phyloP scores from a whole-genome alignment of 78 protist genomes.

The Bodo saltans region DNA sequence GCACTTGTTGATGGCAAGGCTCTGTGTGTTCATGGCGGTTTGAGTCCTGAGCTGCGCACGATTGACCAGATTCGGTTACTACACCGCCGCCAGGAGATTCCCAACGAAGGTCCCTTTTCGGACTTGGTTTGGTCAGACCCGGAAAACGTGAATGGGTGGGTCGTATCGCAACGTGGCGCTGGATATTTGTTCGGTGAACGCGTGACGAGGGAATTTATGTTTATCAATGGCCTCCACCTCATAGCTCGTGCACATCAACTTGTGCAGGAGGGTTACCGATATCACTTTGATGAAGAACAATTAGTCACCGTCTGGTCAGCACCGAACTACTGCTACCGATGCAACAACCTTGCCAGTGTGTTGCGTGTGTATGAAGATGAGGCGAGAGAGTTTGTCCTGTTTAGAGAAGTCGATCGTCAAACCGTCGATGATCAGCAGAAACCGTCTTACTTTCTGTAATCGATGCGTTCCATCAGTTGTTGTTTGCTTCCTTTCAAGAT shows the following conservation, averaged over 20 bases:
- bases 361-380: conserved; percentile 64
- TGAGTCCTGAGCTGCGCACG: conserved; percentile 47
- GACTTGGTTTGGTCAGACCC: conserved; percentile 94
- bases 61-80: conserved; percentile 46
- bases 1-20: conserved; percentile 53
- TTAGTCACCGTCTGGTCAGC: conserved; percentile 98
- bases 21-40: conserved; percentile 79
- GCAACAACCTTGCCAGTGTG: conserved; percentile 92
- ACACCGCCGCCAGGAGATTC: conserved; percentile 52
- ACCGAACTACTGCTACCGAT: conserved; percentile 97
- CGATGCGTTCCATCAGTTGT: too few species aligned
- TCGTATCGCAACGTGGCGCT: conserved; percentile 96
- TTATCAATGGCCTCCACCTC: conserved; percentile 42
- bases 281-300: conserved; percentile 66
- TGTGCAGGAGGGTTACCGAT: conserved; percentile 87
- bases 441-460: not conserved
- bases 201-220: conserved; percentile 60
- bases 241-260: conserved; percentile 53
- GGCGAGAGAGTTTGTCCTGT: not conserved
- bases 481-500: too few species aligned
- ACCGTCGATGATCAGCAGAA: not conserved
- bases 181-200: conserved; percentile 96
- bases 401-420: not conserved
- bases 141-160: conserved; percentile 87
- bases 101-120: conserved; percentile 81